phyloP scores from a whole-genome alignment of 441 rosid genomes.

The Flueggea neowawraea region DNA sequence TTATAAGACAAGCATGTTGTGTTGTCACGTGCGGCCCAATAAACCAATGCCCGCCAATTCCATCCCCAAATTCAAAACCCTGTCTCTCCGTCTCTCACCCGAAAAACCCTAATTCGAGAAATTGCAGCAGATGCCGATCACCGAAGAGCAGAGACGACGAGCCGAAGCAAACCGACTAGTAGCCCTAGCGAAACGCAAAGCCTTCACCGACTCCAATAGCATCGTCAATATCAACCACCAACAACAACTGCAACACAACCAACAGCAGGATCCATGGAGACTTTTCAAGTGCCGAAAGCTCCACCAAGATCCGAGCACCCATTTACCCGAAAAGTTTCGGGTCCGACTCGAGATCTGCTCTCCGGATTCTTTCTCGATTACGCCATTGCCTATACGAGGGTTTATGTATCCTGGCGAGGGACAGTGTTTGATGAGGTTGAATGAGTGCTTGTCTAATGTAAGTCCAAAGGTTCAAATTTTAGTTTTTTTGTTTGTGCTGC shows the following conservation, averaged over 20 bases:
- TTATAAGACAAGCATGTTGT: too few relatives aligned
- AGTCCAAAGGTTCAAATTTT: slow-evolving; percentile 10
- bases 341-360: slow-evolving; percentile 86
- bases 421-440: slow-evolving; percentile 49
- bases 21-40: background rate
- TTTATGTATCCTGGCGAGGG: slow-evolving; percentile 58
- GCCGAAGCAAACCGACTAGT: slow-evolving; percentile 61
- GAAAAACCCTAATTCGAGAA: slow-evolving; percentile 22
- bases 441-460: slow-evolving; percentile 50
- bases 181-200: slow-evolving; percentile 59
- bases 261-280: slow-evolving; percentile 40
- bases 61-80: background rate
- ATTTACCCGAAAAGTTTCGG: slow-evolving; percentile 39
- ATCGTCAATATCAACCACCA: slow-evolving; percentile 5
- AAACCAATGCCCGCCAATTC: background rate
- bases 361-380: slow-evolving; percentile 73
- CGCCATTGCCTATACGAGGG: slow-evolving; percentile 46
- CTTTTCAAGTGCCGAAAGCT: slow-evolving; percentile 75
- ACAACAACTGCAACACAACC: too few relatives aligned
- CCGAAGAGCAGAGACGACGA: slow-evolving; percentile 59
- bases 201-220: slow-evolving; percentile 26
- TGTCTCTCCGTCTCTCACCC: background rate
- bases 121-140: slow-evolving; percentile 36
- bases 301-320: slow-evolving; percentile 18
- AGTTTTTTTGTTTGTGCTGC: background rate